Evolutionary conservation across 345 rosid species (phyloP), one percentile per base, ranked within the genome.

Genomic region (Brassica rapa): DNA sequence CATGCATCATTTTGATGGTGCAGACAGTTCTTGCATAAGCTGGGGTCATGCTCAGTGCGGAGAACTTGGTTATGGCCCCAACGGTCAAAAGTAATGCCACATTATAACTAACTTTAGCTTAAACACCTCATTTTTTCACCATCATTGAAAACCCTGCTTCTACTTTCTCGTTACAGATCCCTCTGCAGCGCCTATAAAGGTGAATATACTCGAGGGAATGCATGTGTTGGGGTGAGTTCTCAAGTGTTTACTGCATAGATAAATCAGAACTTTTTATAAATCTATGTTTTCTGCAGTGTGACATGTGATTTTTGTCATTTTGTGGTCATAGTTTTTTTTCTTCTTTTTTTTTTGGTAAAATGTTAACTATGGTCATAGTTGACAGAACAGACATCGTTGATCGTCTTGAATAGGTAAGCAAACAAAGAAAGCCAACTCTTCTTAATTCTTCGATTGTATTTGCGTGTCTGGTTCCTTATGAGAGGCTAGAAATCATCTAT

Each of bases 31-130:
- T 70, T 93, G 99, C 94, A 93, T 95, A 68, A 95, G 99, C 76
- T 93, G 97, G 98, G 98, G 99, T 68, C 92, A 86, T 72, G 99
- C 96, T 82, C 91, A 82, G 72, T 85, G 90, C 77, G 99, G 99
- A 63, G 98, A 95, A 80, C 86, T 95, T 60, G 99, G 98, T 83
- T 95, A 93, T 70, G 99, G 99, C 60, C 99, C 99, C 99, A 76
- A 53, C 16, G 97, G 93, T 72, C 98, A 94, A 77, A 92, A 94
- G 98, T 94, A 88, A 19, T 21, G 86, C 69, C 6, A 59, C 70
- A 11, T 75, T 49, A 11, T 56, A 11, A 14, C 25, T 41, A 14
- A 37, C 3, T 25, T 27, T 23, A 25, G 14, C 41, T 59, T 66
- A 8, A 33, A 25, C 12, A 59, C 69, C 75, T 70, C 65, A 64